Percentiles rank a stretch among this genome's conserved stretches.
Conservation (phyloP, 306 rosid species). For the Prosopis cineraria region DNA sequence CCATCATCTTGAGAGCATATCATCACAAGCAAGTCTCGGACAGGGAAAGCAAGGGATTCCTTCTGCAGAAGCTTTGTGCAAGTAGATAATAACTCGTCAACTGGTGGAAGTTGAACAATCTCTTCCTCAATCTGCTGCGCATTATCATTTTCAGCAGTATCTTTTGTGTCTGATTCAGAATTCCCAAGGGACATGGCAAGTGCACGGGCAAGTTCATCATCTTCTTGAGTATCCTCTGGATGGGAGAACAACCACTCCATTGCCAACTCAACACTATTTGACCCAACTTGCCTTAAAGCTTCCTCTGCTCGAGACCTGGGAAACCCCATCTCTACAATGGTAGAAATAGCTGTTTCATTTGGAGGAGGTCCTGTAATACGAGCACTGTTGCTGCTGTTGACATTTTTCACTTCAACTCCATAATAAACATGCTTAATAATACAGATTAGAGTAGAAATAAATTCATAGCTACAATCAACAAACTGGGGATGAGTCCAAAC, state of each 20-base stretch:
- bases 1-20: constrained; percentile 92
- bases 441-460: constrained; percentile 78
- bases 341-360: constrained; percentile 84
- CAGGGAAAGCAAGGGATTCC: constrained; percentile 90
- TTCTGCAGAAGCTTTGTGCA: constrained; percentile 84
- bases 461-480: constrained; percentile 83
- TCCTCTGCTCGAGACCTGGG: constrained; percentile 94
- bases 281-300: constrained; percentile 92
- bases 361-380: constrained; percentile 91
- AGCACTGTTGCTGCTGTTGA: constrained; percentile 57
- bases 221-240: constrained; percentile 89
- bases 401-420: constrained; percentile 91
- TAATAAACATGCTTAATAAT: constrained; percentile 84
- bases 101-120: constrained; percentile 79
- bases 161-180: constrained; percentile 81
- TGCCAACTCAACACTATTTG: constrained; percentile 96
- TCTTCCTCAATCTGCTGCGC: constrained; percentile 78
- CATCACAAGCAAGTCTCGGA: constrained; percentile 87
- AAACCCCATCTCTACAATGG: constrained; percentile 98
- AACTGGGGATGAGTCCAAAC: constrained; percentile 97
- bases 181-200: constrained; percentile 97
- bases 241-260: constrained; percentile 99
- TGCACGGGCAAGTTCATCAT: constrained; percentile 99
- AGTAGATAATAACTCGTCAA: constrained; percentile 83
- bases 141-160: constrained; percentile 52